Percentiles rank a stretch among this genome's conserved stretches.
Evolutionary conservation across 306 rosid genomes (phyloP).

Genomic region (Crotalaria pallida): DNA sequence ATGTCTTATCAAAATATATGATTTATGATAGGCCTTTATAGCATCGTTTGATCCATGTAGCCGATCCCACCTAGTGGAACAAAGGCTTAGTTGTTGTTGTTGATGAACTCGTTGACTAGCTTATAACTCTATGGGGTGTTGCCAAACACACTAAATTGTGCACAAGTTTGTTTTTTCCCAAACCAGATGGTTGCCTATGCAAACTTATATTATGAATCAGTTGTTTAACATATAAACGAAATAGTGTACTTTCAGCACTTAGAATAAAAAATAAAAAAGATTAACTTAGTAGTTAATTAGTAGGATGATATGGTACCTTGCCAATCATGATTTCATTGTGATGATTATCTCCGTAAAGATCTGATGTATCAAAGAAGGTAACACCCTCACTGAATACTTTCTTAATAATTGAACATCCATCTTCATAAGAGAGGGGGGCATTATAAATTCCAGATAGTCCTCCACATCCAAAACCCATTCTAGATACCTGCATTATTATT

Average conservation of each 20-base stretch:
- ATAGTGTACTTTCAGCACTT: not conserved
- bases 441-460: conserved; percentile 62
- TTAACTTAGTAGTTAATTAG: no score
- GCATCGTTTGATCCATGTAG: no score
- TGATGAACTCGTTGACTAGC: no score
- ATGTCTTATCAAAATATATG: no score
- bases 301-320: conserved; percentile 39
- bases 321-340: conserved; percentile 75
- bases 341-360: conserved; percentile 48
- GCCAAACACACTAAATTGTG: no score
- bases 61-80: no score
- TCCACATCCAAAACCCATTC: conserved; percentile 76
- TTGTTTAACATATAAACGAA: not conserved
- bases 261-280: not conserved
- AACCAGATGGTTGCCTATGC: not conserved
- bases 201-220: not conserved
- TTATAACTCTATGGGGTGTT: no score
- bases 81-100: no score
- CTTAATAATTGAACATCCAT: conserved; percentile 52
- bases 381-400: conserved; percentile 61
- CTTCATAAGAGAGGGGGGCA: conserved; percentile 64
- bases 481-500: conserved; percentile 69
- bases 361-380: conserved; percentile 72
- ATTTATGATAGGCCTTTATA: no score
- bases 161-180: not conserved